Evolutionary conservation across 2,329 filamentous ascomycete genomes (phyloP), one percentile per base, ranked within the genome.

Genomic region (Penicillium sp.): DNA sequence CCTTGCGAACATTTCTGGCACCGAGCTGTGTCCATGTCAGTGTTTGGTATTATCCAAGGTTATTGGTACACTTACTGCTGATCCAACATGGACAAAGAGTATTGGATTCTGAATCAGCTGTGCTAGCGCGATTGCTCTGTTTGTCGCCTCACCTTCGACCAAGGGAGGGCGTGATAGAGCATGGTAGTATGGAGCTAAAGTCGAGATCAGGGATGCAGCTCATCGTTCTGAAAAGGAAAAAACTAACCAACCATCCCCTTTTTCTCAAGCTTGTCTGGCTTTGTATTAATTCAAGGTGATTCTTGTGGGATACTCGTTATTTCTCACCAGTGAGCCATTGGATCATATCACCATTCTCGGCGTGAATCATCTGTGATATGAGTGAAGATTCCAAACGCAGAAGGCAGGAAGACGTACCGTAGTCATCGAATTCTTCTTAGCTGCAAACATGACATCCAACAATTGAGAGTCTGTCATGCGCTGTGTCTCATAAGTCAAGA

Each of bases 51-150:
- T 13, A 2, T 2, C 26, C n/a, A 3, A 21, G 10, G 8, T 37
- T 1, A 9, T 35, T 16, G 13, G 3, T 11, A 9, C 4, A 53
- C 57, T 33, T 46, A 59, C 52, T 19, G 29, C 72, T 5, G 78
- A 80, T 6, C 75, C 79, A 68, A 84, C 78, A 64, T 84, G 82
- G 39, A 84, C 82, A 31, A 85, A 76, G 37, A 84, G 66, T 48
- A 84, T 81, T 0, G 82, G 82, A 0, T 78, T 77, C 59, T 83
- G 77, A 4, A 78, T 78, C 9, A 84, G 69, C 57, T 80, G 76
- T 0, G 80, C 77, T 0, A 85, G 69, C 2, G 76, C 74, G 55
- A 84, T 83, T 45, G 78, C 80, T 7, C 82, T 77, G 65, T 83
- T 75, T 1, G 77, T 77, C 3, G 78, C 78, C 63, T 81, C 78